Percentiles rank a stretch among this genome's conserved stretches.
These are phyloP conservation scores for Microsporum audouinii DNA, from an alignment of 2,329 filamentous ascomycete genomes.

Conservation along the genomic window DNA sequence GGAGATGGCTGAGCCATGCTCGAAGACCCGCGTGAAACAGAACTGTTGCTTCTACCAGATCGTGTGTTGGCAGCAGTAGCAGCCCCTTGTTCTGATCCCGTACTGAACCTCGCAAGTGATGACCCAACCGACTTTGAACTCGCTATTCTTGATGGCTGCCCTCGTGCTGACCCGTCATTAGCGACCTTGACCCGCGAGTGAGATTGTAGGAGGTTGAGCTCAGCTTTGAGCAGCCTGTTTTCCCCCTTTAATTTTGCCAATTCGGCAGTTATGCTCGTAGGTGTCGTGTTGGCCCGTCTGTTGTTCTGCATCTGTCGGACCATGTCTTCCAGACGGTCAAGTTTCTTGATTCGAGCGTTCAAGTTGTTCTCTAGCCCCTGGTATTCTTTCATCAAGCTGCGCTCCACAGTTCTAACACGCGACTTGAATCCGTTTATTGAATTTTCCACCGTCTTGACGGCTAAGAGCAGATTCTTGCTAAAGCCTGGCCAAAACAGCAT, in stretches of 20 bases:
- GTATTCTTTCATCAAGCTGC: conserved; percentile 83
- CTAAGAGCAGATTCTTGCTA: conserved; percentile 75
- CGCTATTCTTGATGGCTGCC: conserved; percentile 10
- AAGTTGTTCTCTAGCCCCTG: conserved; percentile 72
- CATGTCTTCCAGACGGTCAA: conserved; percentile 75
- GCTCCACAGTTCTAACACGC: conserved; percentile 74
- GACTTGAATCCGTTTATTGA: conserved; percentile 67
- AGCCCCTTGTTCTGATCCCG: conserved; percentile 14
- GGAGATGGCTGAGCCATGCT: conserved; percentile 24
- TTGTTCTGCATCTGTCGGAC: conserved; percentile 49
- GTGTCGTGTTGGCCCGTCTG: conserved; percentile 22
- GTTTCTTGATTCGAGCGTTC: conserved; percentile 66
- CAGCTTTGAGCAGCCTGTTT: conserved; percentile 49
- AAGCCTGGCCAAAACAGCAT: conserved; percentile 69
- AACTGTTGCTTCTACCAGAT: conserved; percentile 18
- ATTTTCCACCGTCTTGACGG: conserved; percentile 75
- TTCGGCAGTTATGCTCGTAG: conserved; percentile 38
- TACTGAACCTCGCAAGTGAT: conserved; percentile 1
- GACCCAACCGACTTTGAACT: background rate
- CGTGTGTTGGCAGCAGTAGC: conserved; percentile 16
- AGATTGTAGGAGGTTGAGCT: conserved; percentile 57
- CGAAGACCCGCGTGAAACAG: conserved; percentile 22
- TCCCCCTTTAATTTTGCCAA: conserved; percentile 48
- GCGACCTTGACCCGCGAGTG: conserved; percentile 47
- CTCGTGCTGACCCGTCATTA: conserved; percentile 26